A percentile compares a stretch with the other conserved stretches of the same genome.
These are phyloP conservation scores for Aspergillus ostianus DNA, from an alignment of 495 filamentous ascomycete genomes.

Conservation along the genomic window DNA sequence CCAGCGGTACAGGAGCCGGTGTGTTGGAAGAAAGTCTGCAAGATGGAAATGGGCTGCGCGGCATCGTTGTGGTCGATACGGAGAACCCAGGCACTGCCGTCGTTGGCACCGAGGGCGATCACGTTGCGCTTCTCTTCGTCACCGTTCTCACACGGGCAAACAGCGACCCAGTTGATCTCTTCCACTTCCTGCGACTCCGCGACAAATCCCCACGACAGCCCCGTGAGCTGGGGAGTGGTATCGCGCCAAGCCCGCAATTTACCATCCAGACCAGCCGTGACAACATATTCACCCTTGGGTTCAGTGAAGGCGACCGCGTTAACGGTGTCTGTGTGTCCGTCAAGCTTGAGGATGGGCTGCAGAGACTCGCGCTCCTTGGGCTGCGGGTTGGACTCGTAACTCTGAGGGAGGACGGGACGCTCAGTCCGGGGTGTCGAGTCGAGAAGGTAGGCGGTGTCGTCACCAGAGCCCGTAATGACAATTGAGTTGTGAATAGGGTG, in stretches of 20 bases:
- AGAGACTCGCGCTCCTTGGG: conserved; percentile 60
- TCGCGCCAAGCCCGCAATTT: conserved; percentile 56
- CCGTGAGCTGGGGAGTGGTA: conserved; percentile 38
- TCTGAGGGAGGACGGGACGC: conserved; percentile 65
- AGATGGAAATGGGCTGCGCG: conserved; percentile 66
- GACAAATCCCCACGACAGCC: conserved; percentile 58
- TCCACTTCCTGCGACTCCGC: conserved; percentile 80
- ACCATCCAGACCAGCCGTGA: conserved; percentile 85
- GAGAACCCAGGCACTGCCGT: conserved; percentile 95
- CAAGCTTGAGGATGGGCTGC: conserved; percentile 62
- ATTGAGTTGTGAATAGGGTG: conserved; percentile 78
- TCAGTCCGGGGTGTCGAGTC: conserved; percentile 59
- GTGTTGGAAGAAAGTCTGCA: conserved; percentile 89
- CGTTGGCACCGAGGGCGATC: conserved; percentile 86
- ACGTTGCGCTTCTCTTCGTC: conserved; percentile 66
- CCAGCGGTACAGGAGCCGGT: conserved; percentile 85
- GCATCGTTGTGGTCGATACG: conserved; percentile 65
- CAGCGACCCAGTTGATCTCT: conserved; percentile 86
- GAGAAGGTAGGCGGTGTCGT: conserved; percentile 79
- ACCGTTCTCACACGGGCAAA: conserved; percentile 65
- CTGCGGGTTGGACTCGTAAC: conserved; percentile 67
- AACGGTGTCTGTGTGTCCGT: conserved; percentile 88
- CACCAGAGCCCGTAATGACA: conserved; percentile 85
- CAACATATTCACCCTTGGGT: conserved; percentile 78
- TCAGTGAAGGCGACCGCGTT: conserved; percentile 82